A percentile compares a stretch with the other conserved stretches of the same genome.
Conservation (phyloP, 2,329 filamentous ascomycete species). For the Aspergillus uvarum region DNA sequence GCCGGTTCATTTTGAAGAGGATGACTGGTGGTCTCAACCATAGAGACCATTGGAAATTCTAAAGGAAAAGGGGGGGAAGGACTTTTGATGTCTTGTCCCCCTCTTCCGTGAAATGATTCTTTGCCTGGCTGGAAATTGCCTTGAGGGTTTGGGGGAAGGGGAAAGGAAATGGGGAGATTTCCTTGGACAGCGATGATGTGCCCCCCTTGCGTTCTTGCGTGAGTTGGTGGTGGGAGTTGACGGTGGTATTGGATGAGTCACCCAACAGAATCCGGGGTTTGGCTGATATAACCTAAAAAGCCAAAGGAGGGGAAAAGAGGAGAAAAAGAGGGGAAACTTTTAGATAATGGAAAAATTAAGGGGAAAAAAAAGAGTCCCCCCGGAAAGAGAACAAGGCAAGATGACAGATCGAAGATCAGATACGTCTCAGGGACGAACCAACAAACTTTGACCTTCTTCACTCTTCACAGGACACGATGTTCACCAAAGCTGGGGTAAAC, state of each 20-base stretch:
- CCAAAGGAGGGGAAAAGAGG: constrained; percentile 3
- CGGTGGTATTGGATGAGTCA: neutral
- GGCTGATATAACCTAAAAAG: constrained; percentile 1
- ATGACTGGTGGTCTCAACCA: constrained; percentile 40
- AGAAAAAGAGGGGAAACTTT: neutral
- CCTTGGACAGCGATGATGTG: neutral
- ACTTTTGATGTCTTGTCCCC: neutral
- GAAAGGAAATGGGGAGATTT: constrained; percentile 3
- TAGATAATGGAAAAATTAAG: neutral
- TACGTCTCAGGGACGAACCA: neutral
- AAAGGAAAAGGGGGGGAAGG: neutral
- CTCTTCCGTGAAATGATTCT: neutral
- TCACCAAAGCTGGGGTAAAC: neutral
- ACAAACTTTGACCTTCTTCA: neutral
- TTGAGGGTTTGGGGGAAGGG: neutral
- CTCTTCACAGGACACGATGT: neutral
- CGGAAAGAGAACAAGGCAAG: constrained; percentile 11
- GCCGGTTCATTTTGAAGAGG: constrained; percentile 42
- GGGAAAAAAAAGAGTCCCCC: neutral
- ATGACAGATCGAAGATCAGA: neutral
- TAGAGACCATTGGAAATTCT: constrained; percentile 44
- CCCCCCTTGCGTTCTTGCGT: neutral
- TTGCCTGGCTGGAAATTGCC: neutral
- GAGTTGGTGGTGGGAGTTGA: neutral
- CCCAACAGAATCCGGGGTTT: neutral